Evolutionary conservation across 2,329 filamentous ascomycete species (phyloP).

Genomic region (Aspergillus pseudoviridinutans): DNA sequence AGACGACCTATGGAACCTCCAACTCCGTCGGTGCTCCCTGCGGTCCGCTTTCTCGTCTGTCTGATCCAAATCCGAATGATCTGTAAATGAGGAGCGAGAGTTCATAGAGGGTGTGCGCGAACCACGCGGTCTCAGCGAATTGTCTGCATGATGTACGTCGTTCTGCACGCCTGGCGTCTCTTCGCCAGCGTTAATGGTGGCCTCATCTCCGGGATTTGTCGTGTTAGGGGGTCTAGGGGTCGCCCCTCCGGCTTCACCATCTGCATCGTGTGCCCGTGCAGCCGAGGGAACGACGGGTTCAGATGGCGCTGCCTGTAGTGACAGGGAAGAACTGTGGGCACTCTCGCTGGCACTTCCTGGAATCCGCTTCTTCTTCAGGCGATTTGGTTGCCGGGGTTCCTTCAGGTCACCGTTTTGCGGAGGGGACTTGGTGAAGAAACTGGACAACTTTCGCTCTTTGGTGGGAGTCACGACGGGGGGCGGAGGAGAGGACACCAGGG

Average conservation of each 20-base stretch:
- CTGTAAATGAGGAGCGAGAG: conserved; percentile 67
- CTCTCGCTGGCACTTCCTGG: conserved; percentile 76
- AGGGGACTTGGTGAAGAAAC: conserved; percentile 64
- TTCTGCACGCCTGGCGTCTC: conserved; percentile 24
- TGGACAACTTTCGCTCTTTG: conserved; percentile 65
- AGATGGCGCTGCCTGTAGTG: conserved; percentile 51
- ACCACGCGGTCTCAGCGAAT: conserved; percentile 60
- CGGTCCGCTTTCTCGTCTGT: conserved; percentile 61
- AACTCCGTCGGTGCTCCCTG: conserved; percentile 67
- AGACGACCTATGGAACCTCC: conserved; percentile 60
- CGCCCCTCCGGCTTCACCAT: conserved; percentile 28
- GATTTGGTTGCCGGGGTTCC: conserved; percentile 71
- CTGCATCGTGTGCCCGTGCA: conserved; percentile 23
- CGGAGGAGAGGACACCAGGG: conserved; percentile 39
- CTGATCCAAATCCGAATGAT: conserved; percentile 76
- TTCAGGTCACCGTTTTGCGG: conserved; percentile 57
- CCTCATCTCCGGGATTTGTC: conserved; percentile 24
- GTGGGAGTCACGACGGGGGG: conserved; percentile 51
- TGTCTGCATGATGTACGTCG: conserved; percentile 46
- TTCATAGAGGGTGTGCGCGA: conserved; percentile 75
- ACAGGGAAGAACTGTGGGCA: conserved; percentile 84
- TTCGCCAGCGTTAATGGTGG: not conserved
- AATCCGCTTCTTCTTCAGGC: conserved; percentile 81
- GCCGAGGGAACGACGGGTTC: conserved; percentile 34
- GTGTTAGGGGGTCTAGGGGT: conserved; percentile 33